Base-by-base conservation (phyloP, 805 yeast species). In the Candida xiaguanensis region DNA sequence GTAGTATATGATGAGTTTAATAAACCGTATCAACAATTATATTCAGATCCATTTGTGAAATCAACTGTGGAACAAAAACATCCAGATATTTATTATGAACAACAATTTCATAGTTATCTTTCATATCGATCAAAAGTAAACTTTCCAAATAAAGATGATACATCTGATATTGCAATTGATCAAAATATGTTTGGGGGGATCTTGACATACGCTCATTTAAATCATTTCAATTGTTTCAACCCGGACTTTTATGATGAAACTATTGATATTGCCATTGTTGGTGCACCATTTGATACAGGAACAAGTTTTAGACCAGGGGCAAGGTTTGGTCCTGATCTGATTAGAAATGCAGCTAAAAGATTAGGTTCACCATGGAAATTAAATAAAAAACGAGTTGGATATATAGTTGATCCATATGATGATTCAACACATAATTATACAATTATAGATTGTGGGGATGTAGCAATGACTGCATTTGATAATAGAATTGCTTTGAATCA, bases 381-480 rank as follows among this genome's bases (percentile, higher is more conserved):
- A 62, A 71, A 69, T 2, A 52, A 54, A 38, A 58, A 58, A 14
- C 59, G 58, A 20, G 60, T 62, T 36, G 51, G 72, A 29, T 58
- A 63, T 42, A 45, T 54, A 30, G 42, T 78, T 35, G 75, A 80
- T 49, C 86, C 86, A 4, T 80, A 77, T 54, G 66, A 70, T 39
- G 53, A 61, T 30, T 65, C 20, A 5, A 47, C 59, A 15, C 70
- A 65, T 45, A 63, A 65, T 44, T 52, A 78, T 16, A 65, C 65
- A 15, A 60, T 78, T 19, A 57, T 81, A 5, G 88, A 82, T 57
- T 82, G 88, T 56, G 81, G 82, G 20, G 88, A 82, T 55, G 75
- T 81, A 30, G 80, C 85, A 9, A 73, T 81, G 50, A 74, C 83
- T 2, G 86, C 88, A 7, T 73, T 82, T 58, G 86, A 82, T 57